Evolutionary conservation across 331 rosid genomes (phyloP), one percentile per base, ranked within the genome.

Genomic region (Rhamnella rubrinervis): DNA sequence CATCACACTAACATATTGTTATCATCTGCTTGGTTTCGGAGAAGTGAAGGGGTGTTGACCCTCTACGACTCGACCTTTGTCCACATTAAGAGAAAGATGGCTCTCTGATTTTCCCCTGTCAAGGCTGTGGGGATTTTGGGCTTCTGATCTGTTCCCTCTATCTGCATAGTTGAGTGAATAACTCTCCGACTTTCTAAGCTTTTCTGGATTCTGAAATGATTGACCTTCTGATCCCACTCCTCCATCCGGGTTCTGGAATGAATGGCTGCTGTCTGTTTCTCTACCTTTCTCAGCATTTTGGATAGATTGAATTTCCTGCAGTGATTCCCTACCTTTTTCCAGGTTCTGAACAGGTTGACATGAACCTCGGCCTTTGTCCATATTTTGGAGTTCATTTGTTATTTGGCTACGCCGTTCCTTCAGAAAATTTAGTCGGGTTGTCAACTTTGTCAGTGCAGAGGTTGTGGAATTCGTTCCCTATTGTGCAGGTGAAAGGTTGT

Each of bases 381-480:
- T 18, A 14, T 83, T 77, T 55, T 84, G 92, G 73, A 76, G 76
- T 70, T 92, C 98, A 67, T 66, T 86, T 55, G 84, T 71, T 62
- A 49, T 65, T 67, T 83, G 98, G 75, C 73, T 81, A 17, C 92
- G 88, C 55, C 88, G 80, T 85, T 89, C 97, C 84, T 91, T 95
- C 89, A 91, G 76, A 75, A 95, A 86, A 79, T 95, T 91, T 71
- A 86, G 88, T 61, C 85, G 82, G 65, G 85, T 83, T 15, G 96
- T 87, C 85, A 89, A 73, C 85, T 95, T 95, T 49, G 96, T 79
- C 75, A 85, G 38, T 55, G 92, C 89, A 76, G 92, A 82, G 79
- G 82, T 38, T 14, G 93, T 61, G 21, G 71, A 78, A 78, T 80
- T 75, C 56, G 84, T 41, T 50, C 85, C 92, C 97, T 88, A 88